Evolutionary conservation across 1,284 basidiomycete genomes (phyloP).

Genomic region (Trichosporon asahii): DNA sequence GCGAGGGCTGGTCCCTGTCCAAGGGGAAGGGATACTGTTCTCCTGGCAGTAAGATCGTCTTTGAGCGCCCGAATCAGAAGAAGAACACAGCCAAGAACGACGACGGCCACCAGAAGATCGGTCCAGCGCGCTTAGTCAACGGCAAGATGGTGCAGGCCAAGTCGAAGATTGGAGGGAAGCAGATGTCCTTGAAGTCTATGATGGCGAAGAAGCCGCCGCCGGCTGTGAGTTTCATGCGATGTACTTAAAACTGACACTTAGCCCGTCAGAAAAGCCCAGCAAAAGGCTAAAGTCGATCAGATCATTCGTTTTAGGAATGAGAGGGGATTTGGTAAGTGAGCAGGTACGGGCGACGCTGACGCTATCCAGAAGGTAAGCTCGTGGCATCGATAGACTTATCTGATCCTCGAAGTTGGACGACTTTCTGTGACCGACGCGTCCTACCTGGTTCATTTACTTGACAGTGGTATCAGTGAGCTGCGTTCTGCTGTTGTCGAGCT

Average conservation of each 20-base stretch:
- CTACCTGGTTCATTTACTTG: slow-evolving; percentile 48
- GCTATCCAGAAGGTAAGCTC: slow-evolving; percentile 14
- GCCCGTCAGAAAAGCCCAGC: slow-evolving; percentile 24
- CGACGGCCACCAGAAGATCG: slow-evolving; percentile 26
- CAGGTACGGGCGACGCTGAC: neutral
- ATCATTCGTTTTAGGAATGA: slow-evolving; percentile 50
- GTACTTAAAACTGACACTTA: slow-evolving; percentile 10
- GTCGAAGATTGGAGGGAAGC: slow-evolving; percentile 36
- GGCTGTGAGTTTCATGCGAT: slow-evolving; percentile 16
- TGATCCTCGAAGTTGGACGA: slow-evolving; percentile 38
- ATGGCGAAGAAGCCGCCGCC: slow-evolving; percentile 39
- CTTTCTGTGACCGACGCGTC: slow-evolving; percentile 46
- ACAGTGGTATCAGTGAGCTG: slow-evolving; percentile 45
- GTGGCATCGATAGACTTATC: too few species aligned
- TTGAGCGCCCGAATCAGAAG: slow-evolving; percentile 43
- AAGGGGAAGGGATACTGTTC: slow-evolving; percentile 52
- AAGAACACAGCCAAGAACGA: slow-evolving; percentile 22
- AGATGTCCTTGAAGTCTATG: slow-evolving; percentile 46
- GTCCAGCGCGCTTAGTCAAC: slow-evolving; percentile 43
- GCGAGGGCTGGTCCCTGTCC: slow-evolving; percentile 51
- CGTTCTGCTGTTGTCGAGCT: neutral
- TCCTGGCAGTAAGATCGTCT: slow-evolving; percentile 44
- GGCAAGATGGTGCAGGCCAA: slow-evolving; percentile 45
- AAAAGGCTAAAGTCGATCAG: slow-evolving; percentile 46
- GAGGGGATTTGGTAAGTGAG: slow-evolving; percentile 42